These are phyloP conservation scores for Saccharomycopsis fodiens DNA, from an alignment of 805 yeast species.

Conservation along the genomic window DNA sequence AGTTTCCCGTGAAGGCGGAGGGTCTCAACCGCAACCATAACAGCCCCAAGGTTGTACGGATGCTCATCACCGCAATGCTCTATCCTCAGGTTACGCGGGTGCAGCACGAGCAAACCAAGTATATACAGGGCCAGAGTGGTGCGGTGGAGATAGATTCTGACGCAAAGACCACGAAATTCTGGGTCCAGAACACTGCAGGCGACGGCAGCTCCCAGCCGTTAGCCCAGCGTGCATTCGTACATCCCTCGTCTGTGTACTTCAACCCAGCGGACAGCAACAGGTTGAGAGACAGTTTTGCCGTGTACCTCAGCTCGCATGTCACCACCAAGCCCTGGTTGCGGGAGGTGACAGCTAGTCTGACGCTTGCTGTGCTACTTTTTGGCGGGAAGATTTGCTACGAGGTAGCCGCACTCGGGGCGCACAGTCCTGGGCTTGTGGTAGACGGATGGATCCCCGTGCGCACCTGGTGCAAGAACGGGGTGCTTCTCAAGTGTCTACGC, in stretches of 20 bases:
- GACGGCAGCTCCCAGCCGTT: constrained; percentile 42
- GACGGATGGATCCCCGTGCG: constrained; percentile 87
- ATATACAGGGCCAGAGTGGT: constrained; percentile 60
- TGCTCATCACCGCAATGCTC: constrained; percentile 71
- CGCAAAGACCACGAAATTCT: constrained; percentile 60
- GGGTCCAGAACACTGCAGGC: constrained; percentile 54
- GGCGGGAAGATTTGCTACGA: constrained; percentile 70
- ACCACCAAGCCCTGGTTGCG: constrained; percentile 65
- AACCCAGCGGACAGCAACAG: constrained; percentile 33
- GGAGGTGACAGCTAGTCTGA: constrained; percentile 73
- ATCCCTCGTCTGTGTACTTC: constrained; percentile 79
- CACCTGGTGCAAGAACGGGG: constrained; percentile 94
- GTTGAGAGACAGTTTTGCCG: constrained; percentile 51
- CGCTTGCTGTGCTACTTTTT: constrained; percentile 66
- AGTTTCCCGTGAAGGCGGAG: constrained; percentile 2
- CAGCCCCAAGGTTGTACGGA: constrained; percentile 46
- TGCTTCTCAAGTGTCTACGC: constrained; percentile 66
- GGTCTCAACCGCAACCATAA: constrained; percentile 43
- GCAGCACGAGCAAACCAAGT: constrained; percentile 77
- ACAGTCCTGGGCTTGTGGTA: constrained; percentile 71
- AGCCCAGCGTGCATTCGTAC: constrained; percentile 65
- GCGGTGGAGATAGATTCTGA: constrained; percentile 84
- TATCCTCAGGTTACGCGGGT: constrained; percentile 81
- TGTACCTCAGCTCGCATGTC: constrained; percentile 50
- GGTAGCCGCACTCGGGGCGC: constrained; percentile 28